Evolutionary conservation across 1,139 yeast genomes (phyloP).

Genomic region (Protomyces lactucae-debilis): DNA sequence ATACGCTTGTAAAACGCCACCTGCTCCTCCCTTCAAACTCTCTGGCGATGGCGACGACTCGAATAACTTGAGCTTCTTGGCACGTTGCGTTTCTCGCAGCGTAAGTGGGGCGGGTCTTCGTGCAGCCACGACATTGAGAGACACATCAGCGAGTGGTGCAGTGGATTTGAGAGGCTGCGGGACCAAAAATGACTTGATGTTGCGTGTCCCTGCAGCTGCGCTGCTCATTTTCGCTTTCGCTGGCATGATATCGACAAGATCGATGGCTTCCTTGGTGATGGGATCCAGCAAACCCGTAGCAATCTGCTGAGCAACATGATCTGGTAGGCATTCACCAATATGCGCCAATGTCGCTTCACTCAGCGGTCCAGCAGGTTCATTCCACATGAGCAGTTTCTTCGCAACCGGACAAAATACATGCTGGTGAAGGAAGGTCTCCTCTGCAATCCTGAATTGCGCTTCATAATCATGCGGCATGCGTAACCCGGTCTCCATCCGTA

Average conservation of each 20-base stretch:
- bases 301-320: conserved; percentile 10
- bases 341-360: conserved; percentile 50
- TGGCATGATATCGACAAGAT: neutral
- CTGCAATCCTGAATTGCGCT: conserved; percentile 61
- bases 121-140: neutral
- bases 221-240: neutral
- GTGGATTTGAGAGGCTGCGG: neutral
- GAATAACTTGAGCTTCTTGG: conserved; percentile 22
- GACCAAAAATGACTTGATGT: neutral
- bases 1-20: neutral
- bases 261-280: conserved; percentile 9
- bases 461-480: conserved; percentile 56
- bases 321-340: conserved; percentile 49
- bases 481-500: conserved; percentile 59
- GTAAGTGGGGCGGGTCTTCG: neutral
- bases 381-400: conserved; percentile 52
- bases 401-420: conserved; percentile 70
- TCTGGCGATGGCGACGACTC: conserved; percentile 24
- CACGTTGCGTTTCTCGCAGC: conserved; percentile 7
- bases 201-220: neutral
- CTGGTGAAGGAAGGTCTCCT: conserved; percentile 77
- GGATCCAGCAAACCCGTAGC: conserved; percentile 21
- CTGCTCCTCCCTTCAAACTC: neutral
- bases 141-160: neutral
- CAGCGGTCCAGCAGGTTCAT: conserved; percentile 47